Conservation (phyloP, 2,329 filamentous ascomycete species). For the Daldinia sp. region DNA sequence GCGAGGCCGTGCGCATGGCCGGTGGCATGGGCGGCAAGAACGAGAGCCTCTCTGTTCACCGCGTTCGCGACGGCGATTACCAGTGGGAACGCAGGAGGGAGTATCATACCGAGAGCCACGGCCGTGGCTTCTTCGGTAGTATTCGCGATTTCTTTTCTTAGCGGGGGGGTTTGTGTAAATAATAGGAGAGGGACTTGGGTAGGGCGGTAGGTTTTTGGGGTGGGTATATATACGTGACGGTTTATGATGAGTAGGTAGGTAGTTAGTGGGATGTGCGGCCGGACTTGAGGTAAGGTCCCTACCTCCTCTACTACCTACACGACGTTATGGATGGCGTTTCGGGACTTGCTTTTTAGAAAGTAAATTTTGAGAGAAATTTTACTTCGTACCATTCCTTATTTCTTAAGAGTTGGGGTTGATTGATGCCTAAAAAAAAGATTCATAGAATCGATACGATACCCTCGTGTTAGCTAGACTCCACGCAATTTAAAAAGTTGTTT, state of each 20-base stretch:
- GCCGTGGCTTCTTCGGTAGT: conserved; percentile 53
- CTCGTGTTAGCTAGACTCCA: conserved; percentile 29
- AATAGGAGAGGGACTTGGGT: background rate
- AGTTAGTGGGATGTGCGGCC: background rate
- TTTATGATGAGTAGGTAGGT: conserved; percentile 1
- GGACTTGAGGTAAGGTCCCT: background rate
- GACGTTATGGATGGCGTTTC: conserved; percentile 24
- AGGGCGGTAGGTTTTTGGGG: background rate
- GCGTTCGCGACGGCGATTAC: conserved; percentile 50
- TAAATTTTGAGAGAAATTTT: conserved; percentile 13
- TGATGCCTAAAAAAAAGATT: conserved; percentile 30
- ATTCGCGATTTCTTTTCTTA: conserved; percentile 60
- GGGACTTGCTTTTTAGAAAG: conserved; percentile 4
- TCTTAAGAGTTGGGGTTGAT: conserved; percentile 27
- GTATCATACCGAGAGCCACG: conserved; percentile 52
- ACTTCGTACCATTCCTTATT: conserved; percentile 31
- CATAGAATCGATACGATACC: conserved; percentile 34
- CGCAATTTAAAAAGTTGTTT: conserved; percentile 11
- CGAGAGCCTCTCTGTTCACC: conserved; percentile 50
- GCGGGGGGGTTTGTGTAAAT: conserved; percentile 15
- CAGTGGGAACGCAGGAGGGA: conserved; percentile 56
- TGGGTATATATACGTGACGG: conserved; percentile 6
- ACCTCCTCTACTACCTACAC: background rate
- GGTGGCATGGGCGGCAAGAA: conserved; percentile 49
- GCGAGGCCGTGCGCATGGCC: conserved; percentile 68